A percentile compares a stretch with the other conserved stretches of the same genome.
These are phyloP conservation scores for Daldinia vernicosa DNA, from an alignment of 495 filamentous ascomycete species.

Conservation along the genomic window DNA sequence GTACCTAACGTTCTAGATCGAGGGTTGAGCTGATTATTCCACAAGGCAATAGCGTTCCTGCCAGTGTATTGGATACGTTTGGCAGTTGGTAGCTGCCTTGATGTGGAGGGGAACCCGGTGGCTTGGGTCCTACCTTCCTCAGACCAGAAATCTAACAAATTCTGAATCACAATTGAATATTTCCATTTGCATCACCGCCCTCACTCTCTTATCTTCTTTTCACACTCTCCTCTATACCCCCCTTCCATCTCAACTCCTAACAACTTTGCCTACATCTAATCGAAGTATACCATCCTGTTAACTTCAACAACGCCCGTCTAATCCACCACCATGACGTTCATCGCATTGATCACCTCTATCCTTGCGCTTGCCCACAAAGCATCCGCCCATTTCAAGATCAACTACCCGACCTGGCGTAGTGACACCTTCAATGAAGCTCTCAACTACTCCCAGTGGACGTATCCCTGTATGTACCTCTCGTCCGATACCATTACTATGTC, in stretches of 20 bases:
- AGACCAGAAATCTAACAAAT: neutral
- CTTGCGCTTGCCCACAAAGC: constrained; percentile 48
- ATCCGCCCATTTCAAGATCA: constrained; percentile 66
- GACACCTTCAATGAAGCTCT: constrained; percentile 53
- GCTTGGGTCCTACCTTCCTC: constrained; percentile 7
- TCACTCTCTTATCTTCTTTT: neutral
- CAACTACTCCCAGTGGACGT: constrained; percentile 62
- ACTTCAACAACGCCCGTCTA: neutral
- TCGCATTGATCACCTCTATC: constrained; percentile 41
- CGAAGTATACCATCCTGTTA: neutral
- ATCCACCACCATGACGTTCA: constrained; percentile 40
- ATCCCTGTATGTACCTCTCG: constrained; percentile 60
- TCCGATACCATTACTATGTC: neutral
- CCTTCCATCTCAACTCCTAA: neutral
- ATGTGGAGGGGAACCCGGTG: neutral
- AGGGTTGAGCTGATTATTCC: neutral
- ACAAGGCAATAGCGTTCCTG: neutral
- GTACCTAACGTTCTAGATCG: neutral
- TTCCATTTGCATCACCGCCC: neutral
- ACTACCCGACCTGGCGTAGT: constrained; percentile 66
- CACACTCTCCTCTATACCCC: neutral
- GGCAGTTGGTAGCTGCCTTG: neutral
- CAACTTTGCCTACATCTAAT: neutral
- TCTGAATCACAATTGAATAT: neutral
- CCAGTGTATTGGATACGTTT: neutral